Evolutionary conservation across 1,139 yeast genomes (phyloP), one percentile per base, ranked within the genome.

Genomic region (Ogataea hybrid): DNA sequence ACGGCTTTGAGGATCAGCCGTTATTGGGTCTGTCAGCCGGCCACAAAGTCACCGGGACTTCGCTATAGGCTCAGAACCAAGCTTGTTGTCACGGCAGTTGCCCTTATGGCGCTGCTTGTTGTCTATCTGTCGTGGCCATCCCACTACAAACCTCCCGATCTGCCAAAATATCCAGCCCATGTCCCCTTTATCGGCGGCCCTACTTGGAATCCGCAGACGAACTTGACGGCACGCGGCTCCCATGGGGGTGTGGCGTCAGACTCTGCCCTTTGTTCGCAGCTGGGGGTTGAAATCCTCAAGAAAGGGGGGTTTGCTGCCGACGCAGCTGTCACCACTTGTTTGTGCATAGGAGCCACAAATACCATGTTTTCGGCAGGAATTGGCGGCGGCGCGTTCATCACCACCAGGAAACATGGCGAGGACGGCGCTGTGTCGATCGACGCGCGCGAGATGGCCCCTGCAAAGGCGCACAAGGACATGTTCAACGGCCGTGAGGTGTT

Each of bases 361-460:
- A 81, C 89, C 47, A 59, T 59, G 58, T 89, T 81, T 58, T 83
- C 90, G 36, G 80, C 94, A 4, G 97, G 98, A 0, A 79, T 90
- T 37, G 98, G 98, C 2, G 98, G 97, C 4, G 97, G 97, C 8
- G 86, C 84, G 0, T 87, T 75, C 56, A 83, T 86, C 36, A 73
- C 84, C 1, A 77, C 85, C 35, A 70, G 76, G 31, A 60, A 55
- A 32, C 61, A 64, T 22, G 62, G 65, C 28, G 72, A 62, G 8
- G 53, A 71, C 5, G 70, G 71, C 2, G 73, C 80, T 6, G 51
- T 82, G n/a, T 69, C 81, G 25, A 79, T 89, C 31, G 95, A 92
- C 65, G 95, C 95, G 31, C 68, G 97, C 49, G 98, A 92, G 62
- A 76, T 75, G 68, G 96, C 97, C 0, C 97, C 97, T 0, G 65